Percentiles rank a stretch among this genome's conserved stretches.
phyloP scores from a whole-genome alignment of 208 protist species.

The Naegleria lovaniensis region DNA sequence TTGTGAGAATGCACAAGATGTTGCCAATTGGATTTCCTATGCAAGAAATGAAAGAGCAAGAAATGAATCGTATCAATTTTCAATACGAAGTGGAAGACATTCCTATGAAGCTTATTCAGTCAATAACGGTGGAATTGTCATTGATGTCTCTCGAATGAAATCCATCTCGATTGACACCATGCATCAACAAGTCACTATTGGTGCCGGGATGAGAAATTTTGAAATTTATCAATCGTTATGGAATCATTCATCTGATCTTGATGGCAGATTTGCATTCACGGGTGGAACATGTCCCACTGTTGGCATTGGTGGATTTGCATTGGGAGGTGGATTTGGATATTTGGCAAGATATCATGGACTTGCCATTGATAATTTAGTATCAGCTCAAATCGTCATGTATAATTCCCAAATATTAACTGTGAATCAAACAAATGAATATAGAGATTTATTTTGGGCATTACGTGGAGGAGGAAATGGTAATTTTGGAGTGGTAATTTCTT shows the following conservation, averaged over 20 bases:
- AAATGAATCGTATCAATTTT: not conserved
- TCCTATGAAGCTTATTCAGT: not conserved
- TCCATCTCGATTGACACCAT: not conserved
- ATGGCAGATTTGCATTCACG: not conserved
- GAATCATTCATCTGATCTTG: no score
- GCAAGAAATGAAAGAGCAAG: not conserved
- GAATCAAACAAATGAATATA: constrained; percentile 17
- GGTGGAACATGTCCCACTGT: constrained; percentile 3
- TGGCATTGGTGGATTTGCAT: constrained; percentile 10
- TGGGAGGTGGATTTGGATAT: constrained; percentile 20
- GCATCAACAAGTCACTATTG: not conserved
- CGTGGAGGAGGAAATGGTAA: constrained; percentile 25
- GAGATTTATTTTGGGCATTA: constrained; percentile 30
- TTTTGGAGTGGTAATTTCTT: constrained; percentile 21
- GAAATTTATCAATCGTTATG: not conserved
- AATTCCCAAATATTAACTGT: constrained; percentile 13
- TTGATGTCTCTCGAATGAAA: not conserved
- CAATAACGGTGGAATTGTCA: not conserved
- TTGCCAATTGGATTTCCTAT: not conserved
- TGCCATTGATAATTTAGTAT: constrained; percentile 28
- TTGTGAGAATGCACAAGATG: not conserved
- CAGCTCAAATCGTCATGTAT: not conserved
- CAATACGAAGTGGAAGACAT: not conserved
- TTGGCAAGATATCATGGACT: not conserved
- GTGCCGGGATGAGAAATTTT: not conserved